Evolutionary conservation across 352 stramenopile genomes (phyloP).

Genomic region (Pythium graminicola): DNA sequence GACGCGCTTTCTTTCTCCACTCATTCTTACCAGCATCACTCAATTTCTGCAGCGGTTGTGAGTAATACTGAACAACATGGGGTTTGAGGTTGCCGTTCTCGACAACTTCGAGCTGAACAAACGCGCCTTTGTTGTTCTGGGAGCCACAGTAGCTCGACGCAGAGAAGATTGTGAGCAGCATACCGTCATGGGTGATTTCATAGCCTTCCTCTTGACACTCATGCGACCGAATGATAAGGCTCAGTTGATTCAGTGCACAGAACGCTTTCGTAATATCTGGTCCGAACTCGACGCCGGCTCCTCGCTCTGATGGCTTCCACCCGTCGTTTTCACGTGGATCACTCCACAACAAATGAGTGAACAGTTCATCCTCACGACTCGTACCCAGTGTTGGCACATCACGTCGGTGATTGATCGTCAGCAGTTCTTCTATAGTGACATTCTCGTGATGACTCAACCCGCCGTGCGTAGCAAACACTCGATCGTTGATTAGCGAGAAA

Average conservation of each 20-base stretch:
- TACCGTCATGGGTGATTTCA: slow-evolving; percentile 77
- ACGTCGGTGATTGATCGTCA: slow-evolving; percentile 74
- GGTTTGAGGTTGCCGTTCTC: slow-evolving; percentile 79
- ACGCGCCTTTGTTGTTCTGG: slow-evolving; percentile 87
- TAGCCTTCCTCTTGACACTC: slow-evolving; percentile 91
- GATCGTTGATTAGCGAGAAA: slow-evolving; percentile 85
- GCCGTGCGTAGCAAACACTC: slow-evolving; percentile 92
- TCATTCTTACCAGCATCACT: slow-evolving; percentile 58
- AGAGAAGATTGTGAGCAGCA: slow-evolving; percentile 89
- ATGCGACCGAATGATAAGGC: slow-evolving; percentile 91
- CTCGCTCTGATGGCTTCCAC: slow-evolving; percentile 60
- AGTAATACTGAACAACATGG: slow-evolving; percentile 90
- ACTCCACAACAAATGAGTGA: slow-evolving; percentile 90
- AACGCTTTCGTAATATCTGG: slow-evolving; percentile 90
- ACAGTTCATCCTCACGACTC: slow-evolving; percentile 80
- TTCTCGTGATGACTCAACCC: slow-evolving; percentile 83
- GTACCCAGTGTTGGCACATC: slow-evolving; percentile 83
- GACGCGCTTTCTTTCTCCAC: slow-evolving; percentile 70
- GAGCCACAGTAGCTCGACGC: slow-evolving; percentile 90
- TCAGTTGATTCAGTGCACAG: slow-evolving; percentile 77
- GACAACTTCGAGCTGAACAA: slow-evolving; percentile 57
- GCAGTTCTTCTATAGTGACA: slow-evolving; percentile 84
- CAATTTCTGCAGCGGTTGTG: slow-evolving; percentile 75
- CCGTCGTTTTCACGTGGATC: slow-evolving; percentile 73
- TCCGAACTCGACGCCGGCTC: slow-evolving; percentile 91